Percentiles rank a stretch among this genome's conserved stretches.
These are phyloP conservation scores for Chaetomiaceae sp. DNA, from an alignment of 2,329 filamentous ascomycete species.

Conservation along the genomic window DNA sequence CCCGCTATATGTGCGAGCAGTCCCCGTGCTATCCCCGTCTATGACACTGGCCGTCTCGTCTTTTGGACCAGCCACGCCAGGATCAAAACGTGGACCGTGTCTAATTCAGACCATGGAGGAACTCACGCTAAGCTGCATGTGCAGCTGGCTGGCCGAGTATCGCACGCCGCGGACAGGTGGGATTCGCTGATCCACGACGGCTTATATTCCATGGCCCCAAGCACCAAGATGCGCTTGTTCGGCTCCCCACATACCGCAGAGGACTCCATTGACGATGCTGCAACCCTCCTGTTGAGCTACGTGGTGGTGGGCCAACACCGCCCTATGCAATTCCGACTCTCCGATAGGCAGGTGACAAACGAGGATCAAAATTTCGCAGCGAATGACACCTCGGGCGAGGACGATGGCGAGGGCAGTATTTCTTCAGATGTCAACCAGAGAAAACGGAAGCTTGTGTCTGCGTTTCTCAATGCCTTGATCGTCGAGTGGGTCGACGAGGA, in stretches of 20 bases:
- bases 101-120: too few species aligned
- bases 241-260: not conserved
- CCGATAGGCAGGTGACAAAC: too few species aligned
- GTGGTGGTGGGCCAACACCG: not conserved
- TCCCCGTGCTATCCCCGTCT: not conserved
- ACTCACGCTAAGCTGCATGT: not conserved
- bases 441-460: not conserved
- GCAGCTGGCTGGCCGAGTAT: not conserved
- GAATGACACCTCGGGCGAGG: not conserved
- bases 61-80: not conserved
- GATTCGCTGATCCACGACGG: too few species aligned
- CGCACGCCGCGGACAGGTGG: not conserved
- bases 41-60: not conserved
- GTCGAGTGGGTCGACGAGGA: not conserved
- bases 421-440: too few species aligned
- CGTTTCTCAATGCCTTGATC: not conserved
- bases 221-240: not conserved
- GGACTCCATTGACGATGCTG: not conserved
- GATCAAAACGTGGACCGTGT: not conserved
- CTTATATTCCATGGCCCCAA: not conserved
- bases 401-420: not conserved
- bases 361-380: not conserved
- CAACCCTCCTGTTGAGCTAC: not conserved
- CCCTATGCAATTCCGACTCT: too few species aligned
- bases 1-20: not conserved